These are phyloP conservation scores for Pholiota conissans DNA, from an alignment of 768 basidiomycete genomes.

Conservation along the genomic window DNA sequence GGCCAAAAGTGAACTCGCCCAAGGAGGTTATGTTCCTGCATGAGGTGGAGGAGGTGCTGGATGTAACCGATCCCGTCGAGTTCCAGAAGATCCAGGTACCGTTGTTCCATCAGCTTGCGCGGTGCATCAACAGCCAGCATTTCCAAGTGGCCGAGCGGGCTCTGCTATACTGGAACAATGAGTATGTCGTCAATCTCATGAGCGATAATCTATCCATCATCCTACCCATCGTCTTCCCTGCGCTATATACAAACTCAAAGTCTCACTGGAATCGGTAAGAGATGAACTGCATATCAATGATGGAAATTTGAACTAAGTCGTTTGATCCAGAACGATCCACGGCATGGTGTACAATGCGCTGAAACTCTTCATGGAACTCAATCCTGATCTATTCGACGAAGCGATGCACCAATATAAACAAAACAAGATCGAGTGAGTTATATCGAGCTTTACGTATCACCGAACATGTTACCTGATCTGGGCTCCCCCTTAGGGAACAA, in stretches of 20 bases:
- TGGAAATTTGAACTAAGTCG: conserved; percentile 4
- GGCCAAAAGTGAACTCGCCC: conserved; percentile 99
- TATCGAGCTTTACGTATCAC: not conserved
- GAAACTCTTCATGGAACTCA: conserved; percentile 99
- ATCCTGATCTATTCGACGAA: conserved; percentile 93
- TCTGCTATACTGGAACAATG: conserved; percentile 98
- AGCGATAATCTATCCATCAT: conserved; percentile 89
- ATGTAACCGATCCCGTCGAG: conserved; percentile 95
- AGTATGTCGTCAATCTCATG: conserved; percentile 99
- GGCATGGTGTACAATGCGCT: conserved; percentile 99
- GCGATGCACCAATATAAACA: conserved; percentile 93
- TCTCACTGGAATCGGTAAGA: conserved; percentile 98
- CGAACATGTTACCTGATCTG: not conserved
- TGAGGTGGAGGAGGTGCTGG: conserved; percentile 98
- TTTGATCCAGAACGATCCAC: conserved; percentile 80
- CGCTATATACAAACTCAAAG: conserved; percentile 93
- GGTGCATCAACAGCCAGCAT: conserved; percentile 98
- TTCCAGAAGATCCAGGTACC: conserved; percentile 95
- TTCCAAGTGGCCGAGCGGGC: conserved; percentile 99
- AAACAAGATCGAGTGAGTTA: conserved; percentile 75
- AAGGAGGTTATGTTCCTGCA: conserved; percentile 99
- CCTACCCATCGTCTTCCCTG: conserved; percentile 95
- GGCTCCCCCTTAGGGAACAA: conserved; percentile 63
- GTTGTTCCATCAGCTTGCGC: conserved; percentile 90
- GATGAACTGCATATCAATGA: not conserved